These are phyloP conservation scores for Candida berthetii DNA, from an alignment of 805 yeast genomes.

Conservation along the genomic window DNA sequence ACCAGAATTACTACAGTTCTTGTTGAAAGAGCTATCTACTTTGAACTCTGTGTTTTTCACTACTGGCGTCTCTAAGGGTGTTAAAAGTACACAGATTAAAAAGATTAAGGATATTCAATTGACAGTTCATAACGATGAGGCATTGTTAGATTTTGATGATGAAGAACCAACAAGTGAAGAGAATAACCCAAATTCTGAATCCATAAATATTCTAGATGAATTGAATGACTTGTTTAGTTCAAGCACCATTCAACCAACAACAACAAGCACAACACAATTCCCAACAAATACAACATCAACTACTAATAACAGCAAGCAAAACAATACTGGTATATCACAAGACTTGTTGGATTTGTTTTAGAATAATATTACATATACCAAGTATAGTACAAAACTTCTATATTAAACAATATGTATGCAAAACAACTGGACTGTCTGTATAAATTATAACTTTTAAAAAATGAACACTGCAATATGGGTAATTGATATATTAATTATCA, in stretches of 20 bases:
- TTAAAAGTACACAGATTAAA: constrained; percentile 34
- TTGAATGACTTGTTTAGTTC: constrained; percentile 63
- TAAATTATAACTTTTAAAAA: no score
- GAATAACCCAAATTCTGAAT: constrained; percentile 9
- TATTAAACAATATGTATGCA: no score
- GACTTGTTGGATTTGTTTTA: constrained; percentile 17
- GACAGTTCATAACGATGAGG: constrained; percentile 79
- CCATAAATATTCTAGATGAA: constrained; percentile 55
- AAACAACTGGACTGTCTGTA: no score
- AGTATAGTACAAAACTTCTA: no score
- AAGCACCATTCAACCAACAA: constrained; percentile 24
- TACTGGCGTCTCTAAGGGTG: constrained; percentile 47
- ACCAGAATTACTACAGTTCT: constrained; percentile 57
- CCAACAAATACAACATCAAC: constrained; percentile 3
- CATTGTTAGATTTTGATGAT: constrained; percentile 80
- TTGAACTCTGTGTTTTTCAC: constrained; percentile 86
- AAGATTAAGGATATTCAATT: constrained; percentile 74
- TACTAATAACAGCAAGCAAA: constrained; percentile 4
- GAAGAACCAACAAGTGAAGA: constrained; percentile 32
- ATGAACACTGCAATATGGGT: no score
- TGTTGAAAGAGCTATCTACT: constrained; percentile 73
- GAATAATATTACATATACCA: no score
- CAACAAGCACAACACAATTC: constrained; percentile 8
- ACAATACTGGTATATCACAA: constrained; percentile 4
- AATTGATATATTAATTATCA: no score